Evolutionary conservation across 805 yeast species (phyloP).

Genomic region (Saccharomyces paradoxus): DNA sequence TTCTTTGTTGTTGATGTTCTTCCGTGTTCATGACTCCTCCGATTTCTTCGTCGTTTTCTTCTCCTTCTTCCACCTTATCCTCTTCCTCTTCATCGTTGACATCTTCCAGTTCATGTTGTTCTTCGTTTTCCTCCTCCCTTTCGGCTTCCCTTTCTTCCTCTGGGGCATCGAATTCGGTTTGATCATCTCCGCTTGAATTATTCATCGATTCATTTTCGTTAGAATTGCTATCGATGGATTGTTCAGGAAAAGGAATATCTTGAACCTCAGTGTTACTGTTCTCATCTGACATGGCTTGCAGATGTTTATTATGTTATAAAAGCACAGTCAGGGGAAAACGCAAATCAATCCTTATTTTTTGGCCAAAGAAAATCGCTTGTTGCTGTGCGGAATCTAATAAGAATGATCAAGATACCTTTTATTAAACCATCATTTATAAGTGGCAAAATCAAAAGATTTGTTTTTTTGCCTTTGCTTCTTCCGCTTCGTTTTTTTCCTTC

Average conservation of each 20-base stretch:
- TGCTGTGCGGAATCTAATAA: not conserved
- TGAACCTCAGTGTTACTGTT: not conserved
- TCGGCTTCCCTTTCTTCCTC: not conserved
- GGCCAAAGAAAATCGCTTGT: not conserved
- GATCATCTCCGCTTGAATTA: not conserved
- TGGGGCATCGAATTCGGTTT: not conserved
- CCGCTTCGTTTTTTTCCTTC: not conserved
- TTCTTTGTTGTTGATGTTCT: not conserved
- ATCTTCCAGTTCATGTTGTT: not conserved
- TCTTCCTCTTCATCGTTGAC: not conserved
- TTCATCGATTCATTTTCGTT: not conserved
- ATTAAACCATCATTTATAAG: not conserved
- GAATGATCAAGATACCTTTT: not conserved
- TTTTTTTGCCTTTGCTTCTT: not conserved
- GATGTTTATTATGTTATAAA: not conserved
- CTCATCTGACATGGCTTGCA: not conserved
- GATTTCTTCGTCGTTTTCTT: constrained; percentile 8
- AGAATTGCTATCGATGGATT: not conserved
- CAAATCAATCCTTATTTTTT: not conserved
- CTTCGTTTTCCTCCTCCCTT: not conserved
- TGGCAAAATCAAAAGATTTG: not conserved
- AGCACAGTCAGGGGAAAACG: not conserved
- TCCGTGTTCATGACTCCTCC: not conserved
- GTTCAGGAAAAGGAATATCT: not conserved
- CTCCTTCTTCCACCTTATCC: constrained; percentile 15